Conservation (phyloP, 805 yeast genomes). For the Yarrowia sp. region DNA sequence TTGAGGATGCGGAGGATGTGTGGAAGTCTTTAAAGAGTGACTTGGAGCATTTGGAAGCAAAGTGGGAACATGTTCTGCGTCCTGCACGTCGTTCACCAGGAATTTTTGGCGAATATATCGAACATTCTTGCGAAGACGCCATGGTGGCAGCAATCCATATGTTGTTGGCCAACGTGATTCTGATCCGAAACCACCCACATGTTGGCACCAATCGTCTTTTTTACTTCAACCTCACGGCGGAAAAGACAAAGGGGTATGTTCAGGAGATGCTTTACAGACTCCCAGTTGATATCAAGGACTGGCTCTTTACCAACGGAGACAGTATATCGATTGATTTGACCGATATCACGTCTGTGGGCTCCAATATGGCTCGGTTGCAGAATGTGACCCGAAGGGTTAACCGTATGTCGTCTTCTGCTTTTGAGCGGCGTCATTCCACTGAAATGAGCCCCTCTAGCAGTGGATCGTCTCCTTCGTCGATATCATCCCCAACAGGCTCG, state of each 20-base stretch:
- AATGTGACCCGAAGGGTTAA: background rate
- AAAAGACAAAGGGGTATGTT: background rate
- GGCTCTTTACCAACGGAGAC: conserved; percentile 22
- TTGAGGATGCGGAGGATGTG: background rate
- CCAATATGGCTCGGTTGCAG: conserved; percentile 10
- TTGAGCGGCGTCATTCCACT: background rate
- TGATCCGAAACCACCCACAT: conserved; percentile 1
- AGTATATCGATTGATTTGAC: conserved; percentile 2
- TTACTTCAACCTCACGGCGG: conserved; percentile 6
- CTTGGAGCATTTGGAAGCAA: background rate
- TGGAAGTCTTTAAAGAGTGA: background rate
- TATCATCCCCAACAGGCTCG: background rate
- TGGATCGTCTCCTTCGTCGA: background rate
- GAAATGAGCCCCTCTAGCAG: conserved; percentile 20
- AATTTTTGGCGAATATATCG: background rate
- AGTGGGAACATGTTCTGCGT: conserved; percentile 4
- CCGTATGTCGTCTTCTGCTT: background rate
- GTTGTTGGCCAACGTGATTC: conserved; percentile 13
- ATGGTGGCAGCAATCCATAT: conserved; percentile 15
- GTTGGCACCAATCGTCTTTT: conserved; percentile 9
- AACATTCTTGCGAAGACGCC: conserved; percentile 12
- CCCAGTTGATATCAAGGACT: conserved; percentile 18
- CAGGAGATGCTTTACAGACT: conserved; percentile 13
- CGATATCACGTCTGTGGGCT: conserved; percentile 8
- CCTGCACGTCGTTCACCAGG: background rate